Evolutionary conservation across 2,329 filamentous ascomycete species (phyloP).

Genomic region (Coleophoma cylindrospora): DNA sequence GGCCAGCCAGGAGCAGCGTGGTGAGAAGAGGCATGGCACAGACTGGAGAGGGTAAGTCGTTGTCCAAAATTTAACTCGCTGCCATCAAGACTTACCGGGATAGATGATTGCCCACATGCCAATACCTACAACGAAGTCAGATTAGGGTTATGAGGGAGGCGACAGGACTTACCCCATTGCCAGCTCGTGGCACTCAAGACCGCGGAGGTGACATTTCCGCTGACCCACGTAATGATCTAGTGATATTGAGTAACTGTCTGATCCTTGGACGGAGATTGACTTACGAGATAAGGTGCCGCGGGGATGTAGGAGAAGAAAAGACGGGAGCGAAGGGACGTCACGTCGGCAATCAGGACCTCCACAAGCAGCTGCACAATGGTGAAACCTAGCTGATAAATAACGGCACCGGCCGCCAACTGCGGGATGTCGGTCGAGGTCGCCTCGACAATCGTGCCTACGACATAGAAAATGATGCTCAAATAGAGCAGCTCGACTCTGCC

Average conservation of each 20-base stretch:
- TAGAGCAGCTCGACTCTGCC: conserved; percentile 53
- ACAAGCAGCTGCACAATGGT: conserved; percentile 56
- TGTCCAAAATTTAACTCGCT: not conserved
- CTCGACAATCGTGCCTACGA: conserved; percentile 48
- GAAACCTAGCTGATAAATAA: conserved; percentile 60
- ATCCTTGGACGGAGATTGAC: not conserved
- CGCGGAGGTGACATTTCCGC: conserved; percentile 47
- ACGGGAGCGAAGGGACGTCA: conserved; percentile 57
- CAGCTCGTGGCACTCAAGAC: conserved; percentile 47
- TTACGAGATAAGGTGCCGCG: conserved; percentile 47
- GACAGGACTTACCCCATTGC: conserved; percentile 43
- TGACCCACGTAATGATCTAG: conserved; percentile 57
- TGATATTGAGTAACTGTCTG: not conserved
- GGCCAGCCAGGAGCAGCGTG: conserved; percentile 45
- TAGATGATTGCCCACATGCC: conserved; percentile 62
- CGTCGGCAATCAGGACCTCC: conserved; percentile 60
- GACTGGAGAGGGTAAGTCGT: conserved; percentile 15
- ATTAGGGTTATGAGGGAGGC: not conserved
- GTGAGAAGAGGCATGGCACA: conserved; percentile 49
- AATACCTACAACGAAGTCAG: conserved; percentile 22
- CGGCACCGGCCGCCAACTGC: conserved; percentile 50
- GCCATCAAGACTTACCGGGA: conserved; percentile 25
- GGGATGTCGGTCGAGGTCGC: conserved; percentile 41
- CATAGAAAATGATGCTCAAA: not conserved
- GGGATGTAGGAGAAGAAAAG: conserved; percentile 63